Evolutionary conservation across 2,329 filamentous ascomycete species (phyloP), one percentile per base, ranked within the genome.

Genomic region (Berkeleyomyces basicola): DNA sequence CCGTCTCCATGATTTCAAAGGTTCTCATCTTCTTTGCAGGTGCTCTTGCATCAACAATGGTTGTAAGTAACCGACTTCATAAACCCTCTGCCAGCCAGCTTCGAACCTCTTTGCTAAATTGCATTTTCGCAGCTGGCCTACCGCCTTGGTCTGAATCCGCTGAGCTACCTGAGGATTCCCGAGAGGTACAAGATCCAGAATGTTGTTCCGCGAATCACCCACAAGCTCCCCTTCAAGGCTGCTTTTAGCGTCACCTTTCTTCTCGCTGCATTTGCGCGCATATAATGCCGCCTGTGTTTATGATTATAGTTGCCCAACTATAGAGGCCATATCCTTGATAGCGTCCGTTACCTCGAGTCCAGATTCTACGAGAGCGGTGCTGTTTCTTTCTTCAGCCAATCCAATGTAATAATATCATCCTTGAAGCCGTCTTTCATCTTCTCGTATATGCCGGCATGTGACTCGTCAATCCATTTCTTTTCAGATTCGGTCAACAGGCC

Each of bases 341-440:
- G 23, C 31, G 23, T 33, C 61, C 64, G 31, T 37, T 23, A 23
- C 23, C 23, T 23, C 23, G 23, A 23, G 23, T 23, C 23, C 23
- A 23, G 23, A 23, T 23, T 47, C 65, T 10, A 23, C 14, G n/a
- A 51, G 44, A 62, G n/a, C 11, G 36, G 42, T 6, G 61, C 49
- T 5, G 88, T 95, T 76, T 99, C 93, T 69, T 88, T 82, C 75
- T 88, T 81, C 69, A 99, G 77, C 92, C 92, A 99, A 62, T 80
- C 81, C 72, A 82, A 75, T 1, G 89, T 88, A 68, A 87, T 71
- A 58, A 83, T 75, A 70, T 95, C 90, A 2, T 82, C 77, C 67
- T 85, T 77, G 68, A 99, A 92, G 73, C 82, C 90, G 16, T 76
- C 77, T 70, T 83, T 83, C 3, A 90, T 96, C 78, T 93, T 96